Base-by-base conservation (phyloP, 2,329 filamentous ascomycete species). In the Apiospora rasikravindrae region DNA sequence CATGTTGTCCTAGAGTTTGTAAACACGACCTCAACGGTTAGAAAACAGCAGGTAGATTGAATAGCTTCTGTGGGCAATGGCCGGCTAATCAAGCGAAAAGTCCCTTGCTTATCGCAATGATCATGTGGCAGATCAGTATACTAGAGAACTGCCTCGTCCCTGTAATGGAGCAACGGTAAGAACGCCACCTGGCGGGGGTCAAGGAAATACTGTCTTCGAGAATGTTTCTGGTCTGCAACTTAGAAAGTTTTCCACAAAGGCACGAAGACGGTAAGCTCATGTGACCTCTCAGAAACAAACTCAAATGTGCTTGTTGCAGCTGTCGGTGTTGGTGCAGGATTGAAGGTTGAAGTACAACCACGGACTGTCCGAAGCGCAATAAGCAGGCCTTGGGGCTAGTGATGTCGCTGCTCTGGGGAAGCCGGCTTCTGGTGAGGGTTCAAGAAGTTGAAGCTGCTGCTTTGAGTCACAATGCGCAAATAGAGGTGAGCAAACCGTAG, bases 1-100 rank as follows among this genome's bases (percentile, higher is more conserved):
- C 76, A 77, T 77, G 14, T 4, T 64, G 70, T 24, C 22, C 42
- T 13, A 42, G 16, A n/a, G n/a, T 26, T 16, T 6, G 53, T 7
- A 29, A 37, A 37, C 14, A 14, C 26, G 26, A 64, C 7, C 11
- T 19, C 6, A 19, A 19, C 57, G 26, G 29, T 22, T 4, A 37
- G 57, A 37, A 37, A 19, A 19, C n/a, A 29, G 22, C 5, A 45
- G 14, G 44, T 14, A 22, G 44, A 16, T 14, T 45, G 44, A 16
- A 2, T 14, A 22, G 14, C 14, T 16, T 45, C 44, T 14, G 14
- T 7, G 40, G 40, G 13, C 6, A 42, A 42, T 42, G 13, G 3
- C 13, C 13, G 13, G 40, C 8, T 42, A 10, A 42, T 7, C 13
- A 11, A 42, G 13, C 33, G 33, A 13, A 42, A 42, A 13, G 6